A percentile compares a stretch with the other conserved stretches of the same genome.
These are phyloP conservation scores for Aspergillus cejpii DNA, from an alignment of 2,329 filamentous ascomycete species.

Conservation along the genomic window DNA sequence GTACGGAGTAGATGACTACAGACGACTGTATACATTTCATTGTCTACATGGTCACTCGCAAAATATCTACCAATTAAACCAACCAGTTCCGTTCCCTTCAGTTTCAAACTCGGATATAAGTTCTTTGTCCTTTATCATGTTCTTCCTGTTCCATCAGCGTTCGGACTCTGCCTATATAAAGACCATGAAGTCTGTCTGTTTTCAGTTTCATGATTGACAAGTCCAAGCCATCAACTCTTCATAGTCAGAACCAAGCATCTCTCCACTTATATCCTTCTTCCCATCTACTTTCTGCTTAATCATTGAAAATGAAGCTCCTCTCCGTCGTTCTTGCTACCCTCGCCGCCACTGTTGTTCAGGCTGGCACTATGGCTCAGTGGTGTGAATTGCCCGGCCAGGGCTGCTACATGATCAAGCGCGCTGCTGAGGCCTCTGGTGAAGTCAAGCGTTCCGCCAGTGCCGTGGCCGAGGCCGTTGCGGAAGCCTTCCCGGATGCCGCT, in stretches of 20 bases:
- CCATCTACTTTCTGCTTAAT: constrained; percentile 11
- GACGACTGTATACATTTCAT: too few species aligned
- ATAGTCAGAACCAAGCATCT: background rate
- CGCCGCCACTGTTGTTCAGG: constrained; percentile 33
- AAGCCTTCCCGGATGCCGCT: constrained; percentile 20
- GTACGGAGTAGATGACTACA: too few species aligned
- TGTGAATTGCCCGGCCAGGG: constrained; percentile 27
- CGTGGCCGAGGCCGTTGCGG: constrained; percentile 27
- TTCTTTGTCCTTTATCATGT: too few species aligned
- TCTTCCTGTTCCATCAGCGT: too few species aligned
- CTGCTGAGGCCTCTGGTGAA: constrained; percentile 21
- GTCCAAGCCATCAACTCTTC: background rate
- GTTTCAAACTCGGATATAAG: too few species aligned
- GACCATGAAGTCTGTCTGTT: background rate
- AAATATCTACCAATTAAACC: too few species aligned
- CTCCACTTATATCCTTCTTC: constrained; percentile 5
- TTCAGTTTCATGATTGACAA: background rate
- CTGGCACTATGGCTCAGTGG: constrained; percentile 25
- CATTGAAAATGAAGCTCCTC: constrained; percentile 45
- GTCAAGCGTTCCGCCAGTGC: constrained; percentile 31
- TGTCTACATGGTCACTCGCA: too few species aligned
- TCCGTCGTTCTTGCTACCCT: constrained; percentile 39
- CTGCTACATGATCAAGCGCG: constrained; percentile 26
- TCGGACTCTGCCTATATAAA: background rate
- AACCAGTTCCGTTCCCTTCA: too few species aligned